Evolutionary conservation across 768 basidiomycete genomes (phyloP).

Genomic region (Lepiota subincarnata): DNA sequence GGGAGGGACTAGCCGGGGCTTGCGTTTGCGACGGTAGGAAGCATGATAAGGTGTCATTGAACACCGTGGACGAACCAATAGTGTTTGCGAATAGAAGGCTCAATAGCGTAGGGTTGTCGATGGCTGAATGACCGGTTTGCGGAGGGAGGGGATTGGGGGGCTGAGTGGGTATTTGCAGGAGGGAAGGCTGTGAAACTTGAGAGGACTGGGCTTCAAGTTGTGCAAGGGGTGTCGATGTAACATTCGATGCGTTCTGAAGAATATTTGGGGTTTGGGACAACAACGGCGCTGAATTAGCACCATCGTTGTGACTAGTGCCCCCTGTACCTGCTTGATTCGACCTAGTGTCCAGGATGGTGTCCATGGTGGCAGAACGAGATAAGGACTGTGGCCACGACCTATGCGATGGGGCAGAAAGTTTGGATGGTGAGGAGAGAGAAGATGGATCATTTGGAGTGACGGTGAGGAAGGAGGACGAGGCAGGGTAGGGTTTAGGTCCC

Average conservation of each 20-base stretch:
- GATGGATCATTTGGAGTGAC: neutral
- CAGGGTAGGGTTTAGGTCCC: constrained; percentile 24
- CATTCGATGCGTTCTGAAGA: neutral
- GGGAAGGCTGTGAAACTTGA: neutral
- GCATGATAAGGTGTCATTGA: no score
- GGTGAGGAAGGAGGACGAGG: neutral
- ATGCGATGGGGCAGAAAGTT: neutral
- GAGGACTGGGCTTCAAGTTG: neutral
- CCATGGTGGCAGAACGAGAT: neutral
- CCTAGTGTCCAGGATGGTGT: neutral
- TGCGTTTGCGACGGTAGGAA: no score
- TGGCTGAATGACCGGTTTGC: neutral
- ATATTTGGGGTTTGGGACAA: neutral
- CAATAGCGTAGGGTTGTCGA: neutral
- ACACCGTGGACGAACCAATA: no score
- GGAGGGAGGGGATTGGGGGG: neutral
- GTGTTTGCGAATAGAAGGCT: neutral
- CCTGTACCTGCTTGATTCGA: neutral
- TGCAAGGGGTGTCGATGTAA: neutral
- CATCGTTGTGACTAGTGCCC: neutral
- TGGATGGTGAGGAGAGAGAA: neutral
- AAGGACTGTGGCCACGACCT: neutral
- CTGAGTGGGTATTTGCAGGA: neutral
- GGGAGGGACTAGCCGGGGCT: neutral
- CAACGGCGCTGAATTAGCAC: neutral